Evolutionary conservation across 768 basidiomycete genomes (phyloP).

Genomic region (Agaricus bisporus): DNA sequence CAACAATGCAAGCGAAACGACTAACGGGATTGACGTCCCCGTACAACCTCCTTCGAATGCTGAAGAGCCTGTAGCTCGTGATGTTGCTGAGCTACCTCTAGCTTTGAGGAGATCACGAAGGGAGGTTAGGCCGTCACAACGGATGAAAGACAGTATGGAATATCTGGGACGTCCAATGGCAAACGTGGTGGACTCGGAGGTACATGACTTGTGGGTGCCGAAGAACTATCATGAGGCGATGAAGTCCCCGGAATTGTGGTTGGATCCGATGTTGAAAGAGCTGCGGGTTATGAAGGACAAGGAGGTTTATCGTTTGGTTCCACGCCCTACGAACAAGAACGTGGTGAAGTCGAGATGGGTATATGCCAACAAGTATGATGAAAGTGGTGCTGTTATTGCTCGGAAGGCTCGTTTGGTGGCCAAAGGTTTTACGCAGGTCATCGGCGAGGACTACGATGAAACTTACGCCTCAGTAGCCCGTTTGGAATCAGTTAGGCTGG

Average conservation of each 20-base stretch:
- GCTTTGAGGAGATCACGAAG: no score
- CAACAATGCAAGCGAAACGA: no score
- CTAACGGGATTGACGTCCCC: no score
- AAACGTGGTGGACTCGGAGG: no score
- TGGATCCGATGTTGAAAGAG: not conserved
- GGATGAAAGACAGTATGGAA: no score
- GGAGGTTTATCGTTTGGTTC: conserved; percentile 8
- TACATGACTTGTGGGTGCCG: no score
- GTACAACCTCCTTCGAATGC: no score
- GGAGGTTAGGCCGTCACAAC: no score
- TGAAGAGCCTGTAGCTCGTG: no score
- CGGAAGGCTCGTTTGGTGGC: conserved; percentile 15
- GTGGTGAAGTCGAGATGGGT: conserved; percentile 12
- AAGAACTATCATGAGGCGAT: conserved; percentile 6
- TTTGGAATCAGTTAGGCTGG: conserved; percentile 13
- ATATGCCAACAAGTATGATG: conserved; percentile 9
- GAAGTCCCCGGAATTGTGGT: conserved; percentile 7
- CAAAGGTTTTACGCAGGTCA: conserved; percentile 12
- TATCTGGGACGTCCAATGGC: no score
- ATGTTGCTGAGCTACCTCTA: no score
- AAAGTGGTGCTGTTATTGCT: conserved; percentile 4
- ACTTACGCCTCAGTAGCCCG: conserved; percentile 15
- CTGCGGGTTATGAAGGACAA: not conserved
- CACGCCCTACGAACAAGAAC: conserved; percentile 3
- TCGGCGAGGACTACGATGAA: conserved; percentile 14